Conservation (phyloP, 1,284 basidiomycete species). For the Ceratobasidium sp. region DNA sequence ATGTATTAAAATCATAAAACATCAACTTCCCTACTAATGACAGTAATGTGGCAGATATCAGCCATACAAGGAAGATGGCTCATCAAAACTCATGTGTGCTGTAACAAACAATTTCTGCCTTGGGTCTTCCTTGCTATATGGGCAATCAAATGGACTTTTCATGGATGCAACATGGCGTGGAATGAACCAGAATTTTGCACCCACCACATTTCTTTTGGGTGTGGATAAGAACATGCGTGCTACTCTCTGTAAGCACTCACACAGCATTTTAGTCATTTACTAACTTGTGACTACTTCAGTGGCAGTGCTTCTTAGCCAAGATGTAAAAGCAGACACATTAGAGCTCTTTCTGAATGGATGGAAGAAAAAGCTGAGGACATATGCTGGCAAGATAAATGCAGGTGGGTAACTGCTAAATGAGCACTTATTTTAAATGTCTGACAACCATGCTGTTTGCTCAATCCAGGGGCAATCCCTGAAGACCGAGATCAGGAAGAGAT, state of each 20-base stretch:
- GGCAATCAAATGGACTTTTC: conserved; percentile 40
- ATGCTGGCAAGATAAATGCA: background rate
- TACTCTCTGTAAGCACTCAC: background rate
- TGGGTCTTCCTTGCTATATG: background rate
- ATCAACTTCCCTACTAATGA: background rate
- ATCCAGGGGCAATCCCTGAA: background rate
- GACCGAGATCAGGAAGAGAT: background rate
- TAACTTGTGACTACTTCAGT: background rate
- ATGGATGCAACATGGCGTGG: conserved; percentile 43
- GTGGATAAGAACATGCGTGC: background rate
- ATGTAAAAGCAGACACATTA: background rate
- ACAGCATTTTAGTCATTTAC: background rate
- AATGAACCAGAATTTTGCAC: conserved; percentile 48
- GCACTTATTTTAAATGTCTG: background rate
- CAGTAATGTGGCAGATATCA: background rate
- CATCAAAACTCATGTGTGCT: conserved; percentile 3
- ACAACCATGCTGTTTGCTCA: too few relatives aligned
- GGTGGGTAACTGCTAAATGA: too few relatives aligned
- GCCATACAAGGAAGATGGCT: background rate
- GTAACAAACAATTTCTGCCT: background rate
- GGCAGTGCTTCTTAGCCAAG: conserved; percentile 1
- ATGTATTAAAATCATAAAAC: too few relatives aligned
- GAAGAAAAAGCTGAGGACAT: background rate
- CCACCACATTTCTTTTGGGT: background rate
- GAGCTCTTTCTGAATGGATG: conserved; percentile 12